Percentiles rank a stretch among this genome's conserved stretches.
These are phyloP conservation scores for Rhodotorula toruloides DNA, from an alignment of 768 basidiomycete genomes.

Conservation along the genomic window DNA sequence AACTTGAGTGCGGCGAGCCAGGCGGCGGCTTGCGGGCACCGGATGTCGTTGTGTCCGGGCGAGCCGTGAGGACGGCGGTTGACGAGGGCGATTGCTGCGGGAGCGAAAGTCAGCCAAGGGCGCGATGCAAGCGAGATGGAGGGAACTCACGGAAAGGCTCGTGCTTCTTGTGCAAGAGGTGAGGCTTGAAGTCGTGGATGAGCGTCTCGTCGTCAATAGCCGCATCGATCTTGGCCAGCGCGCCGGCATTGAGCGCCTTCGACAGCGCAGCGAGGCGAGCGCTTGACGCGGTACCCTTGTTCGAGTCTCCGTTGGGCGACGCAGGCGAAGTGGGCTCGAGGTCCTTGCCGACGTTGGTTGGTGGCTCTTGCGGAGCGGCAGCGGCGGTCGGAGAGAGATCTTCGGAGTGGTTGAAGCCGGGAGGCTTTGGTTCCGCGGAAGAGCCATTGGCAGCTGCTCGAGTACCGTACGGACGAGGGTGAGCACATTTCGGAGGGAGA, in stretches of 20 bases:
- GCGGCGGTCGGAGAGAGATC: not conserved
- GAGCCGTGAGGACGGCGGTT: conserved; percentile 60
- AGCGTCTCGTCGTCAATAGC: conserved; percentile 49
- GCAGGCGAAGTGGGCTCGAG: not conserved
- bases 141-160: conserved; percentile 30
- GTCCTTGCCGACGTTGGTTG: not conserved
- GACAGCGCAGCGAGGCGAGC: conserved; percentile 27
- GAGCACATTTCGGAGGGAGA: not conserved
- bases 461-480: not conserved
- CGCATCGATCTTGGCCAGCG: conserved; percentile 48
- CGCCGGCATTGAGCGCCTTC: conserved; percentile 45
- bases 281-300: conserved; percentile 16
- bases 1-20: conserved; percentile 63
- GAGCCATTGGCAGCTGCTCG: not conserved
- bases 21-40: conserved; percentile 61
- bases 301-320: not conserved
- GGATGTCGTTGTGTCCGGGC: conserved; percentile 47
- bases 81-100: conserved; percentile 60
- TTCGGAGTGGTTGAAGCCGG: conserved; percentile 16
- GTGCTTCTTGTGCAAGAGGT: conserved; percentile 54
- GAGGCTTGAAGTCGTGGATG: conserved; percentile 58
- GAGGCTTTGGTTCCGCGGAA: conserved; percentile 1
- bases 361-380: not conserved
- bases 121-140: too few relatives aligned
- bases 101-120: conserved; percentile 42